Conservation (phyloP, 139 green algal species). For the Auxenochlorella pyrenoidosa region DNA sequence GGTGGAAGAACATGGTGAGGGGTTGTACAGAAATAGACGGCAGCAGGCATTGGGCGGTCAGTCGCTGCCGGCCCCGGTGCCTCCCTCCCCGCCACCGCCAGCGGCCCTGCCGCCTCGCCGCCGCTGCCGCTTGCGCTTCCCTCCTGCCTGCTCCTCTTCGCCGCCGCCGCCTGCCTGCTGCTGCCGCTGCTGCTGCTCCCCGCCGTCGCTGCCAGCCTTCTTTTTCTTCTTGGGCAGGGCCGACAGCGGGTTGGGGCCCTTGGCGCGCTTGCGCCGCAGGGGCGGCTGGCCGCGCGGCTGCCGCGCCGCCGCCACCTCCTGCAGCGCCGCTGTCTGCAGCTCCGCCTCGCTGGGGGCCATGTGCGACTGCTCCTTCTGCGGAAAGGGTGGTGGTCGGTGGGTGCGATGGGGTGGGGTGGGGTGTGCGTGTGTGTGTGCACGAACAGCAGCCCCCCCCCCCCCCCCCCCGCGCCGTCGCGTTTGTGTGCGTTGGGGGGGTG, state of each 20-base stretch:
- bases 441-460: too few species aligned
- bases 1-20: neutral
- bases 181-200: neutral
- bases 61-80: neutral
- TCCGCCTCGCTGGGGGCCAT: conserved; percentile 19
- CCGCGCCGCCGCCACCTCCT: neutral
- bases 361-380: conserved; percentile 13
- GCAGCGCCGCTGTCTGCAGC: neutral
- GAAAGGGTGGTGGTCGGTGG: neutral
- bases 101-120: neutral
- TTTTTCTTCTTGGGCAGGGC: conserved; percentile 37
- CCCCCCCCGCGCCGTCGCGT: too few species aligned
- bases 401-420: too few species aligned
- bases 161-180: neutral
- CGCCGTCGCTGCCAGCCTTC: neutral
- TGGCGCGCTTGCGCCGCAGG: conserved; percentile 36
- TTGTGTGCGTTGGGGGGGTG: too few species aligned
- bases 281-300: neutral
- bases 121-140: neutral
- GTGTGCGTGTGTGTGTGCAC: too few species aligned
- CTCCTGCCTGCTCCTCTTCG: neutral
- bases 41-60: neutral
- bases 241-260: conserved; percentile 54
- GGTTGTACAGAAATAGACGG: neutral
- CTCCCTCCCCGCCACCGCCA: conserved; percentile 3